These are phyloP conservation scores for Ramularia collo-cygni DNA, from an alignment of 2,329 filamentous ascomycete genomes.

Conservation along the genomic window DNA sequence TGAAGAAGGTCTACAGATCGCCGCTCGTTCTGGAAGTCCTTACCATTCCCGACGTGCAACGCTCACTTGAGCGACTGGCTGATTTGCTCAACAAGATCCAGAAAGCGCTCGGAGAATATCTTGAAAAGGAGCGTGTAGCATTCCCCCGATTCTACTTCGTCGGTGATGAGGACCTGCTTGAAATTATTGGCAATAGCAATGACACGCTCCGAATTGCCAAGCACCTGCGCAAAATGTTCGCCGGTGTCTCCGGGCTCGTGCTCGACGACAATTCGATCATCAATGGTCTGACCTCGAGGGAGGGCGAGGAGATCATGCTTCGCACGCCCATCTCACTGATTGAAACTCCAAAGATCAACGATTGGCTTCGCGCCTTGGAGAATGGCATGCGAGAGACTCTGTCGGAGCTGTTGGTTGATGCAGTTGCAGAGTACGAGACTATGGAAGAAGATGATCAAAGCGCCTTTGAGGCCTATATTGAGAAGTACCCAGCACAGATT, in stretches of 20 bases:
- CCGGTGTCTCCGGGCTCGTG: slow-evolving; percentile 79
- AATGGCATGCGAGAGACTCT: slow-evolving; percentile 89
- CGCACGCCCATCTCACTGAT: slow-evolving; percentile 87
- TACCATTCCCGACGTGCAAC: slow-evolving; percentile 91
- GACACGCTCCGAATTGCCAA: slow-evolving; percentile 94
- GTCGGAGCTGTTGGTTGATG: slow-evolving; percentile 82
- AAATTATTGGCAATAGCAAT: slow-evolving; percentile 99
- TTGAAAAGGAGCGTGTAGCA: slow-evolving; percentile 93
- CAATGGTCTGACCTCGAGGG: slow-evolving; percentile 87
- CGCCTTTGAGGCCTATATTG: slow-evolving; percentile 73
- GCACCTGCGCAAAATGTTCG: slow-evolving; percentile 99
- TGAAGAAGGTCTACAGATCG: slow-evolving; percentile 98
- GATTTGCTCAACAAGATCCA: slow-evolving; percentile 98
- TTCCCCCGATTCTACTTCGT: slow-evolving; percentile 99
- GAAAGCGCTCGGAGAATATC: slow-evolving; percentile 95
- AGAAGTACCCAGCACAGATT: slow-evolving; percentile 82
- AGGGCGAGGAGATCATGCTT: slow-evolving; percentile 79
- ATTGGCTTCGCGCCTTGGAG: slow-evolving; percentile 93
- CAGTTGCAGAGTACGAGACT: slow-evolving; percentile 70
- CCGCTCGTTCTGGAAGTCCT: slow-evolving; percentile 94
- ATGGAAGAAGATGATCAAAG: slow-evolving; percentile 62
- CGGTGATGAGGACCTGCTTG: slow-evolving; percentile 92
- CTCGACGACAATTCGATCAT: slow-evolving; percentile 90
- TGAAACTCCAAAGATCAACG: slow-evolving; percentile 95
- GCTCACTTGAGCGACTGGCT: slow-evolving; percentile 90